Base-by-base conservation (phyloP, 441 rosid species). In the Pelargonium citronellum region DNA sequence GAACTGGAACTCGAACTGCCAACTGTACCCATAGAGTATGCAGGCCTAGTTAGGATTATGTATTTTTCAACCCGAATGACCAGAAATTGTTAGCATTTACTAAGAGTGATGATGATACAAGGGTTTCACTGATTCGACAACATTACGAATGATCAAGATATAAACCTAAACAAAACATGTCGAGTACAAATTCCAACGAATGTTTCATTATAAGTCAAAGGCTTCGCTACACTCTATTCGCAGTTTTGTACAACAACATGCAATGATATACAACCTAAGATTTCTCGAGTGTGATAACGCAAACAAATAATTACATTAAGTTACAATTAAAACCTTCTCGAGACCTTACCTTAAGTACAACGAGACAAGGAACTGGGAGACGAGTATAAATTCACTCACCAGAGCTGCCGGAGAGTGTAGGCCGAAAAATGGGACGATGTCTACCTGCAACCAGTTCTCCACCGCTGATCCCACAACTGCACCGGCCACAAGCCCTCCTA, bases 391-490 rank as follows among this genome's bases (percentile, higher is more conserved):
- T 77, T 91, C 99, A 70, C 92, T 87, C 63, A 95, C 91, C 51
- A 94, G 81, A 7, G 96, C 82, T 6, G 94, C 92, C 30, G 99
- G 99, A 41, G 91, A 87, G 79, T 87, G 95, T 57, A 94, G 67
- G 63, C 97, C 91, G 0, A 94, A 83, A 74, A 94, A 85, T 0
- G 99, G 99, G 71, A 94, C 91, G 1, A 91, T 80, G 77, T 94
- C 99, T 55, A 94, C 99, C 77, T 94, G 97, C 81, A 94, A 79
- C 96, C 87, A 90, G 79, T 73, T 90, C 88, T 94, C 96, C 12
- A 87, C 83, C 0, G 92, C 89, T 7, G 99, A 89, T 60, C 99
- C 99, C 78, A 89, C 86, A 72, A 87, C 90, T 6, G 96, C 99
- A 68, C 99, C 99, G 11, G 88, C 92, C 71, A 87, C 89, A 51